Evolutionary conservation across 75 land plant genomes (phyloP), one percentile per base, ranked within the genome.

Genomic region (Gnetum montanum): DNA sequence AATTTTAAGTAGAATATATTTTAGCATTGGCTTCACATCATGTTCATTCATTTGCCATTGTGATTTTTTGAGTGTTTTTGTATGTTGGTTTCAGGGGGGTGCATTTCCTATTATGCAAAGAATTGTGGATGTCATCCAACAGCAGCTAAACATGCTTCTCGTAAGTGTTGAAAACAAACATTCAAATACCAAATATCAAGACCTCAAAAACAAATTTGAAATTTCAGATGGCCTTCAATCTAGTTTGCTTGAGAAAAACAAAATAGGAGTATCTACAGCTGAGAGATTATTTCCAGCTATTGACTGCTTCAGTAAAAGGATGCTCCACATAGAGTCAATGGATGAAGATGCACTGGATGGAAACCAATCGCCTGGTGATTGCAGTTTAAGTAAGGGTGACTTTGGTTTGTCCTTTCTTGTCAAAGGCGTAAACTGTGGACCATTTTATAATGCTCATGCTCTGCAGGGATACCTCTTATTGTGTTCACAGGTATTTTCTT

Each of bases 401-500:
- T 38, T 57, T 62, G 81, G 77, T 2, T 50, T 43, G 30, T 16
- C 51, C 22, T 74, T 73, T 31, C 27, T 74, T 37, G 38, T 57
- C 25, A 24, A 41, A 13, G 59, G 40, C 8, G 20, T 46, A 30
- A 31, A 65, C 46, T 53, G 43, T 10, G 80, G 75, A 1, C 96
- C 98, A 57, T 59, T 93, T 19, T 88, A 76, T 49, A 66, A 93
- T 55, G 48, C 77, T 55, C 61, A 67, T 36, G 90, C 84, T 1
- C 63, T 93, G 59, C 98, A 93, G 63, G 86, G 81, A 27, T 93
- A 93, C 51, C 58, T 93, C 59, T 68, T 93, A 30, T 61, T 93
- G 15, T 88, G 95, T 58, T 74, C 90, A 37, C 98, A 93, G 90
- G 98, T 93, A 69, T 0, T 35, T 31, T 55, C 19, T 13, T 63